Conservation (phyloP, 495 filamentous ascomycete genomes). For the Letharia columbiana region DNA sequence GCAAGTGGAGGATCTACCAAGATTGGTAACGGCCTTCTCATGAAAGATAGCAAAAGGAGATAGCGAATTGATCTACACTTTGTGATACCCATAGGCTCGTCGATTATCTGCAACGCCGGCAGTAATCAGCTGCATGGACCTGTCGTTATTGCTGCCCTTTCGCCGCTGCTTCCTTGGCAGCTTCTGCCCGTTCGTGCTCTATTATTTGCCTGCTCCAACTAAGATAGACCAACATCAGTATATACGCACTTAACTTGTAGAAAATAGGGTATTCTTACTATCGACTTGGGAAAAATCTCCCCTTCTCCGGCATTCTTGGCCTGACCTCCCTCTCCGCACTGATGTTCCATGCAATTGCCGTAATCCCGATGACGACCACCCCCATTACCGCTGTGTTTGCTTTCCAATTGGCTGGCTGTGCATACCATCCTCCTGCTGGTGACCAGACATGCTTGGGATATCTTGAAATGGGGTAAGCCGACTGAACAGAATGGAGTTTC, state of each 20-base stretch:
- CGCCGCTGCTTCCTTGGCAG: slow-evolving; percentile 41
- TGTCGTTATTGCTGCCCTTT: slow-evolving; percentile 30
- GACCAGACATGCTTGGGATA: slow-evolving; percentile 99
- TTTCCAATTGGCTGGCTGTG: slow-evolving; percentile 90
- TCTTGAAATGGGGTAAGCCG: slow-evolving; percentile 37
- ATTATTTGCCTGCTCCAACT: slow-evolving; percentile 91
- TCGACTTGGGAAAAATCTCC: slow-evolving; percentile 89
- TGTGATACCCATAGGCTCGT: background rate
- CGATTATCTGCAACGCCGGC: slow-evolving; percentile 10
- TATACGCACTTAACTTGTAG: background rate
- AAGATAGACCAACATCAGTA: slow-evolving; percentile 22
- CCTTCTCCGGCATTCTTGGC: slow-evolving; percentile 75
- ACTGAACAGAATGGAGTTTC: background rate
- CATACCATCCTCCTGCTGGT: slow-evolving; percentile 94
- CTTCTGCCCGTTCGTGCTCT: slow-evolving; percentile 65
- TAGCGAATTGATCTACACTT: background rate
- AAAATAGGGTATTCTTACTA: slow-evolving; percentile 51
- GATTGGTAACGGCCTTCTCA: background rate
- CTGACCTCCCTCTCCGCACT: slow-evolving; percentile 78
- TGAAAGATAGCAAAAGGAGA: background rate
- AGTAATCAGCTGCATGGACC: background rate
- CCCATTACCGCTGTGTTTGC: slow-evolving; percentile 81
- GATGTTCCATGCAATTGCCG: slow-evolving; percentile 63
- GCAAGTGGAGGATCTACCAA: background rate
- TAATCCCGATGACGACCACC: slow-evolving; percentile 62